phyloP scores from a whole-genome alignment of 1,284 basidiomycete species.

The Puccinia novopanici region DNA sequence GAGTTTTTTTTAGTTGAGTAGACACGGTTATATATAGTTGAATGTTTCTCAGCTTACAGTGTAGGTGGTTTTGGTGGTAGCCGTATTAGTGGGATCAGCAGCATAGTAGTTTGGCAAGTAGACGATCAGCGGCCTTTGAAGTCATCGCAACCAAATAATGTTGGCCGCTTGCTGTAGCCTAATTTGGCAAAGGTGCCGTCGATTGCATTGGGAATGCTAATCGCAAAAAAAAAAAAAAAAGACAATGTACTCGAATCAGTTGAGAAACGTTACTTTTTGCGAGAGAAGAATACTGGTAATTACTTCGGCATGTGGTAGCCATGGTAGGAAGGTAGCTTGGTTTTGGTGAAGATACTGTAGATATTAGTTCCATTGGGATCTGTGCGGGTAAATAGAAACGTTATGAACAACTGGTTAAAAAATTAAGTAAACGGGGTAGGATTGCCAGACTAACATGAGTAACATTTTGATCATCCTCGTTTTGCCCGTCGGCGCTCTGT shows the following conservation, averaged over 20 bases:
- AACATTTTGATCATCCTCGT: neutral
- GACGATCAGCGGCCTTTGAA: constrained; percentile 18
- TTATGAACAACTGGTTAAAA: neutral
- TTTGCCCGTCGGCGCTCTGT: constrained; percentile 20
- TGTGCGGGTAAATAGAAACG: neutral
- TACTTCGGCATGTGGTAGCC: constrained; percentile 46
- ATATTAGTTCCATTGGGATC: constrained; percentile 49
- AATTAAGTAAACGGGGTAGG: neutral
- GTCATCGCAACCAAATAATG: constrained; percentile 44
- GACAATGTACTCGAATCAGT: neutral
- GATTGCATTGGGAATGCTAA: constrained; percentile 43
- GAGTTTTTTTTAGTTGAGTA: neutral
- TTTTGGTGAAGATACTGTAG: constrained; percentile 35
- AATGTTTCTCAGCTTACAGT: constrained; percentile 25
- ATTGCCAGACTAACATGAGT: constrained; percentile 8
- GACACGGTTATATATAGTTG: neutral
- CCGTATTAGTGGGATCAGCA: constrained; percentile 10
- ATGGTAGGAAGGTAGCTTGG: constrained; percentile 14
- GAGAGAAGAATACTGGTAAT: neutral
- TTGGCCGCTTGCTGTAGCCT: constrained; percentile 39
- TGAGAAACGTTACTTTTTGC: neutral
- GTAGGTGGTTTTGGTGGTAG: constrained; percentile 24
- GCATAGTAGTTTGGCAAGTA: constrained; percentile 49
- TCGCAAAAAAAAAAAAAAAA: too few species aligned
- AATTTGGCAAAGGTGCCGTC: constrained; percentile 34